Base-by-base conservation (phyloP, 257 asterid species). In the Lycium ferocissimum region DNA sequence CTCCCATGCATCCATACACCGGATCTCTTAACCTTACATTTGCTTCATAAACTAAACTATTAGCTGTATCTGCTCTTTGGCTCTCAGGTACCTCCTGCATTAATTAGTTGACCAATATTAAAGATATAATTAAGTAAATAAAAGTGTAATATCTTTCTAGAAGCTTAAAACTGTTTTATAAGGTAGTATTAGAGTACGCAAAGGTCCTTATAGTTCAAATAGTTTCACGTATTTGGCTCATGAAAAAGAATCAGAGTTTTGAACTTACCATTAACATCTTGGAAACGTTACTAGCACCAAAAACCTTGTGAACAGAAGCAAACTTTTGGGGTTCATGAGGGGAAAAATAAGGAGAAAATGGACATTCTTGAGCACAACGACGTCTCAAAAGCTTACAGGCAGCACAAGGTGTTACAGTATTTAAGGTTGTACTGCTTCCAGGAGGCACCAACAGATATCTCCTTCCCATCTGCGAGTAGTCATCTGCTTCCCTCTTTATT, bases 231-330 rank as follows among this genome's bases (percentile, higher is more conserved):
- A 26, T 26, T 26, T 26, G 33, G 33, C 33, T 26, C 33, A 26
- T 26, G 33, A 26, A 26, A 26, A 26, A 26, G 33, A 26, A 26
- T 26, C 33, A 26, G 33, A 26, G 33, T 26, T 26, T 26, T 26
- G 33, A 26, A 37, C 35, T 79, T 89, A 93, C 98, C 98, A 92
- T 91, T 47, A 95, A 94, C 95, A 95, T 91, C 92, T 94, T 95
- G 85, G 98, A 95, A 80, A 94, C 97, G n/a, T 95, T 95, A 75
- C 98, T 95, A 15, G 98, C 98, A 3, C 98, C 98, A 73, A 95
- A 94, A 61, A 95, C 93, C 89, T 92, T 94, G 92, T 95, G 98
- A 83, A 95, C 98, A 5, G 98, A 91, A 47, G 98, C 98, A 84
- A 95, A 95, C 45, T 93, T 95, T 17, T 91, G 95, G 49, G 97